phyloP scores from a whole-genome alignment of 441 rosid species.

The Populus trichocarpa region DNA sequence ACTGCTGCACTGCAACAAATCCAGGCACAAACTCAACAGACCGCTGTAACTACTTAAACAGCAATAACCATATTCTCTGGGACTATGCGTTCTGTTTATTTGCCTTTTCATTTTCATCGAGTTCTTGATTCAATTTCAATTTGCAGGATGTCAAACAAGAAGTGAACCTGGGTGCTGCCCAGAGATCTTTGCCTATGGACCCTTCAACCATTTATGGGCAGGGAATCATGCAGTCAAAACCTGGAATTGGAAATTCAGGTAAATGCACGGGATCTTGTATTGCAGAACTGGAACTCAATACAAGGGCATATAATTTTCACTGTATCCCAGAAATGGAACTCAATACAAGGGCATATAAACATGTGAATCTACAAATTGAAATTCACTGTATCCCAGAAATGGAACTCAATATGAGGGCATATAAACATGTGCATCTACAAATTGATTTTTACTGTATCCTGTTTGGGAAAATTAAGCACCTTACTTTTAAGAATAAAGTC shows the following conservation, averaged over 20 bases:
- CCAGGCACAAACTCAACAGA: constrained; percentile 38
- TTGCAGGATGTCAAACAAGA: constrained; percentile 54
- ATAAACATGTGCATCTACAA: too few species aligned
- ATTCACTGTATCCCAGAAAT: too few species aligned
- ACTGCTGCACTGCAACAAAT: constrained; percentile 53
- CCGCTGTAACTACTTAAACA: constrained; percentile 29
- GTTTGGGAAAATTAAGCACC: too few species aligned
- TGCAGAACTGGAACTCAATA: background rate
- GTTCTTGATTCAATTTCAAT: constrained; percentile 7
- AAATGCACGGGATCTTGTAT: constrained; percentile 8
- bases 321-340: background rate
- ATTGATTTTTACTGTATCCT: too few species aligned
- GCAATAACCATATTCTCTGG: background rate
- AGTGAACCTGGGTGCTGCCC: constrained; percentile 40
- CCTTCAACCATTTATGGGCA: constrained; percentile 61
- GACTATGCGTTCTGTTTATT: background rate
- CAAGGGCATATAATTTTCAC: too few species aligned
- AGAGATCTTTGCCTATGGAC: constrained; percentile 47
- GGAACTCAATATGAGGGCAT: constrained; percentile 18
- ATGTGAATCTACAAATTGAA: too few species aligned
- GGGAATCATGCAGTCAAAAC: constrained; percentile 55
- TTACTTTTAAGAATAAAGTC: background rate
- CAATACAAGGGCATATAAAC: background rate
- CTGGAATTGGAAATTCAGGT: constrained; percentile 55
- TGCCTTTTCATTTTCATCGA: constrained; percentile 7